Conservation (phyloP, 1,139 yeast species). For the Candida pseudoviswanathii region DNA sequence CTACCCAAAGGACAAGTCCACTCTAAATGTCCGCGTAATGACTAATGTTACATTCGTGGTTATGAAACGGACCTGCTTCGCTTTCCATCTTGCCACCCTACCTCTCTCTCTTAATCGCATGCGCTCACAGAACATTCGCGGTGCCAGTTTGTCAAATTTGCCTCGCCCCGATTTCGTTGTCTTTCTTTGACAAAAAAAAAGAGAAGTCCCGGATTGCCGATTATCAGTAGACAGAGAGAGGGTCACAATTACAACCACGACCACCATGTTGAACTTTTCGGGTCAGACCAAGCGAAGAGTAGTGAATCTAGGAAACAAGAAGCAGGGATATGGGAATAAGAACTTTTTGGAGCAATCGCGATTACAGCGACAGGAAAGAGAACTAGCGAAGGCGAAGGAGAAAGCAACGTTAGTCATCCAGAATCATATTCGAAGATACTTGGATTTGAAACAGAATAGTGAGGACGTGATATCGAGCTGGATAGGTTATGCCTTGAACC, state of each 20-base stretch:
- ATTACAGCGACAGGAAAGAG: constrained; percentile 67
- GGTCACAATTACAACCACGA: background rate
- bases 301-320: constrained; percentile 72
- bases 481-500: background rate
- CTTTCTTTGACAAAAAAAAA: background rate
- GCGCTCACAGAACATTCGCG: too few species aligned
- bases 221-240: background rate
- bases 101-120: background rate
- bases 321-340: constrained; percentile 22
- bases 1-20: too few species aligned
- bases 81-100: background rate
- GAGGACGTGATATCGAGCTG: constrained; percentile 13
- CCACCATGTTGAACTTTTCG: constrained; percentile 57
- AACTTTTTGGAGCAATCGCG: constrained; percentile 58
- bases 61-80: background rate
- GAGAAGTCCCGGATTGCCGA: background rate
- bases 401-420: constrained; percentile 57
- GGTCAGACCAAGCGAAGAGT: constrained; percentile 65
- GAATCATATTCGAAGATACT: constrained; percentile 38
- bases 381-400: constrained; percentile 50
- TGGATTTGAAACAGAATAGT: constrained; percentile 24
- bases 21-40: too few species aligned
- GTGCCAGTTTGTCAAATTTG: background rate
- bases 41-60: background rate
- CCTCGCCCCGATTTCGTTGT: constrained; percentile 1